Evolutionary conservation across 768 basidiomycete species (phyloP), one percentile per base, ranked within the genome.

Genomic region (Astraeus odoratus): DNA sequence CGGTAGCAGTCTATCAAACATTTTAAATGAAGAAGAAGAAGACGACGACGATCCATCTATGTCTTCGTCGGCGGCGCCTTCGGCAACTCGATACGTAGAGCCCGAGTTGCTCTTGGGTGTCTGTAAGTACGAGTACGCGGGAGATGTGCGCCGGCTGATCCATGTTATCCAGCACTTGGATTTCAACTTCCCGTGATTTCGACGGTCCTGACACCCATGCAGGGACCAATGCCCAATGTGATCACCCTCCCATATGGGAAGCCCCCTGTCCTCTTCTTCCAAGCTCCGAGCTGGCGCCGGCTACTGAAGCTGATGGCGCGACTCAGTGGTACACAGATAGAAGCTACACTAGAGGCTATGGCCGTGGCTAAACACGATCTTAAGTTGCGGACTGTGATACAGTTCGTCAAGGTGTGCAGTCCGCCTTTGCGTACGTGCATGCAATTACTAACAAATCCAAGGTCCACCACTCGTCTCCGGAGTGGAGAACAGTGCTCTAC

Each of bases 401-500:
- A 90, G 55, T 87, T 90, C 54, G 72, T 87, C 40, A 85, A 80
- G 71, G 87, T 86, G 53, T 42, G 74, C 54, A 41, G 15, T 43
- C 24, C 27, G 8, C 42, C 35, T 12, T 38, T 25, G 37, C 24
- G 16, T 26, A 26, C 34, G 44, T 10, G 39, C 18, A 42, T 30
- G 27, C 22, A 40, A 8, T 0, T 49, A 30, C 48, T 51, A 36
- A 50, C 36, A 23, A 25, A 54, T 31, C 24, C 23, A 38, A 88
- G 85, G 70, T 81, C 8, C 77, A 83, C 54, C 76, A 73, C 30
- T 56, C 70, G 16, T 72, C 80, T 0, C 55, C 65, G 4, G 77
- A 80, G 15, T 91, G 88, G 88, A 74, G 82, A 43, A 80, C 81
- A 8, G 67, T 90, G 18, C 60, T 90, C 13, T 90, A 86, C 73